Base-by-base conservation (phyloP, 2,329 filamentous ascomycete genomes). In the Aspergillus thermomutatus region DNA sequence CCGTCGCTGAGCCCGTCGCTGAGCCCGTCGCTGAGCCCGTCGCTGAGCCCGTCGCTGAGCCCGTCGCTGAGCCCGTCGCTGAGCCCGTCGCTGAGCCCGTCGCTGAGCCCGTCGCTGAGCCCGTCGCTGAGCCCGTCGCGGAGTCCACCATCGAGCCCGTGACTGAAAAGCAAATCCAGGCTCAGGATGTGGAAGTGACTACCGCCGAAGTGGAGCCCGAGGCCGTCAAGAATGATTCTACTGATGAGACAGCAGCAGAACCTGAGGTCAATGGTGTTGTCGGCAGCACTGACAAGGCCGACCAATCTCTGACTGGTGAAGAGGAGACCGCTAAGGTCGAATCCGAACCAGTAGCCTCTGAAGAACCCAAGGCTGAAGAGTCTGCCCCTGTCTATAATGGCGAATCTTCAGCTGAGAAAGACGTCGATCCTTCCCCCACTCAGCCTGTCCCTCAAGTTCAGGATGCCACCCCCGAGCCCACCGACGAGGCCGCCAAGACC, bases 11-110 rank as follows among this genome's bases (percentile, higher is more conserved):
- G n/a, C 40, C 34, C 52, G 27, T 50, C 14, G 55, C 52, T 45
- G 54, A 63, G 50, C 14, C 52, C 23, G 46, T 31, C 9, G 52
- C 57, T 47, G 58, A 57, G 56, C 40, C 53, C 31, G 49, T 41
- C 34, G 40, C 53, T 10, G 51, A 60, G n/a, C 19, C 19, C 37
- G 56, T 53, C 10, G 26, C 50, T 43, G 50, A 52, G 49, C 54
- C 37, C n/a, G 53, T 51, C 8, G 21, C 28, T 25, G 53, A 59
- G 23, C 17, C 19, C 10, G 43, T 49, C 9, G 11, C 46, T 47
- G 51, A 59, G 37, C 45, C 50, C 31, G 28, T 47, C 4, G 14
- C 53, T 51, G 59, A 61, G 48, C 43, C 54, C 43, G 45, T 54
- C 2, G 51, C 54, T 51, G 59, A 60, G 34, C 48, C 58, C 14